Percentiles rank a stretch among this genome's conserved stretches.
Conservation (phyloP, 805 yeast species). For the Hanseniaspora jakobsenii region DNA sequence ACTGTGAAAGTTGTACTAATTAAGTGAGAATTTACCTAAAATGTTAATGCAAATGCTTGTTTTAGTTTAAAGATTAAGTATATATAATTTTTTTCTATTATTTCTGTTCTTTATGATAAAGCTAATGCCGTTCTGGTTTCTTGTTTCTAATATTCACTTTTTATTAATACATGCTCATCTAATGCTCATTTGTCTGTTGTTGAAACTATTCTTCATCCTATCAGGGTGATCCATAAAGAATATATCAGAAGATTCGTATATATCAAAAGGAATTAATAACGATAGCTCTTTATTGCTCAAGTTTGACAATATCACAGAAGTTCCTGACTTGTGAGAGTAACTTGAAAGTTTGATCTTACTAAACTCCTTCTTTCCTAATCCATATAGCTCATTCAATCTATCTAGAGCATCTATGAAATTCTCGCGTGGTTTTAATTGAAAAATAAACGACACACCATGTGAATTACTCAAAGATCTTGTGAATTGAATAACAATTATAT, state of each 20-base stretch:
- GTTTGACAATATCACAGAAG: conserved; percentile 30
- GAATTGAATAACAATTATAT: conserved; percentile 65
- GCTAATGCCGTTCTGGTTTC: no score
- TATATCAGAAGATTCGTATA: conserved; percentile 37
- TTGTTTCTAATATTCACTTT: no score
- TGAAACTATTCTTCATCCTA: conserved; percentile 42
- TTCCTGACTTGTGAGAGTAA: conserved; percentile 27
- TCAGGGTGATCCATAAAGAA: conserved; percentile 85
- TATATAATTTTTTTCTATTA: no score
- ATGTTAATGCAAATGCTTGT: no score
- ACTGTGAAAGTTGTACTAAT: no score
- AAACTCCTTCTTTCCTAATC: conserved; percentile 69
- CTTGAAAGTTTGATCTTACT: conserved; percentile 51
- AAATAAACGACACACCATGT: conserved; percentile 81
- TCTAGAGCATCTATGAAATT: conserved; percentile 46
- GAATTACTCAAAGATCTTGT: conserved; percentile 50
- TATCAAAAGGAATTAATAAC: conserved; percentile 41
- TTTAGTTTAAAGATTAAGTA: no score
- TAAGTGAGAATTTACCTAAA: no score
- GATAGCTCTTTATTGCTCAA: conserved; percentile 39
- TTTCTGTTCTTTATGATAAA: no score
- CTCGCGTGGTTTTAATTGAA: conserved; percentile 61
- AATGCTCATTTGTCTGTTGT: conserved; percentile 49
- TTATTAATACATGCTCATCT: no score
- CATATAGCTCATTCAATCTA: conserved; percentile 58